Conservation (phyloP, 495 filamentous ascomycete species). For the Apodospora peruviana region DNA sequence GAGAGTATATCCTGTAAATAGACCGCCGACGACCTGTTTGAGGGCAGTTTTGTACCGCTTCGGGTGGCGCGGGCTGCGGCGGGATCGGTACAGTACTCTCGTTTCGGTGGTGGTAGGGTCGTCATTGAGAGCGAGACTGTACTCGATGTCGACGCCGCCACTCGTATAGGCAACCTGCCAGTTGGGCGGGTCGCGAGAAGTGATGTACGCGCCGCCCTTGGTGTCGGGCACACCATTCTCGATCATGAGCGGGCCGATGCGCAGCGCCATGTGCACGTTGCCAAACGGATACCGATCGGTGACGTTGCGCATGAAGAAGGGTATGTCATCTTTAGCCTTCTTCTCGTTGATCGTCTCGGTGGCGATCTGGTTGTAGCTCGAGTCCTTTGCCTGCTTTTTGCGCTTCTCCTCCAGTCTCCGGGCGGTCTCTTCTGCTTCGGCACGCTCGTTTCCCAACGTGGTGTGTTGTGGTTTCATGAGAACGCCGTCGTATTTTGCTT, state of each 20-base stretch:
- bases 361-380: too few species aligned
- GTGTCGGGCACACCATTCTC: constrained; percentile 33
- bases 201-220: constrained; percentile 27
- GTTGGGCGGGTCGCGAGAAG: constrained; percentile 21
- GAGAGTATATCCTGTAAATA: constrained; percentile 27
- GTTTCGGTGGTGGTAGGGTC: too few species aligned
- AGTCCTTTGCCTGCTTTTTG: too few species aligned
- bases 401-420: too few species aligned
- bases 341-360: too few species aligned
- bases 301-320: constrained; percentile 23
- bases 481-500: constrained; percentile 1
- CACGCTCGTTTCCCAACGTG: too few species aligned
- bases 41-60: constrained; percentile 35
- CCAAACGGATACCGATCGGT: constrained; percentile 30
- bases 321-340: constrained; percentile 25
- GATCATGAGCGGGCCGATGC: constrained; percentile 36
- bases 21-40: constrained; percentile 37
- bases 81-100: too few species aligned
- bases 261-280: constrained; percentile 36
- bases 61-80: constrained; percentile 3
- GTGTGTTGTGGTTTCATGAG: too few species aligned
- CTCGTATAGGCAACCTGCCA: too few species aligned
- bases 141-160: too few species aligned
- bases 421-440: too few species aligned
- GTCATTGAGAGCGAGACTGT: too few species aligned